phyloP scores from a whole-genome alignment of 495 filamentous ascomycete species.

The Achaetomiella virescens region DNA sequence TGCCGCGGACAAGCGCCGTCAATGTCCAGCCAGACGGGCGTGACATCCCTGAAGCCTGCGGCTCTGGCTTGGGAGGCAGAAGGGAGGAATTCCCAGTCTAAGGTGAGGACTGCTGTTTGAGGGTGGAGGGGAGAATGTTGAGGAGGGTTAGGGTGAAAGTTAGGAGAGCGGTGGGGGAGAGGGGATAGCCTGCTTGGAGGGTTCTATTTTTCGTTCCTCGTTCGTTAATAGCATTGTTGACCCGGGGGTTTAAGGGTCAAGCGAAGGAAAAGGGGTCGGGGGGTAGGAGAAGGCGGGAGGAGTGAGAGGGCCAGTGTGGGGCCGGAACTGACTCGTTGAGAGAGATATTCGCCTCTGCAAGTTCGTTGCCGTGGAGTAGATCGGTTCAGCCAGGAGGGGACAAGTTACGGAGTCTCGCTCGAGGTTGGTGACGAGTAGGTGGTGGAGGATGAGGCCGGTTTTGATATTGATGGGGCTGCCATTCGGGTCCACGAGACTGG shows the following conservation, averaged over 20 bases:
- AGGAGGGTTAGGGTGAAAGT: conserved; percentile 22
- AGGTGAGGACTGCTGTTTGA: conserved; percentile 17
- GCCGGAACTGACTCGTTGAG: conserved; percentile 16
- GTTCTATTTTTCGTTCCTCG: conserved; percentile 10
- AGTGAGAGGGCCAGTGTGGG: too few species aligned
- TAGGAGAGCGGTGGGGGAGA: conserved; percentile 11
- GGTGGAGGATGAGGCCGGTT: conserved; percentile 24
- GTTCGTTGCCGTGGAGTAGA: conserved; percentile 25
- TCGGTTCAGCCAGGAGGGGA: neutral
- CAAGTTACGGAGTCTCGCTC: conserved; percentile 8
- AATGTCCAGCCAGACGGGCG: conserved; percentile 25
- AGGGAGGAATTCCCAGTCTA: conserved; percentile 28
- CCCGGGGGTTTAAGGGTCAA: neutral
- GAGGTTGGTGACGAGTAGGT: conserved; percentile 18
- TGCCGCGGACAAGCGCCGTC: conserved; percentile 16
- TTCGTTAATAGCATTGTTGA: neutral
- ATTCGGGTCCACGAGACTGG: conserved; percentile 23
- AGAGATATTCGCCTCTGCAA: conserved; percentile 13
- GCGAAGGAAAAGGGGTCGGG: neutral
- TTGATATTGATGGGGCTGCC: conserved; percentile 24
- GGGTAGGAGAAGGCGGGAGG: neutral
- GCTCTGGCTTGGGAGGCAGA: neutral
- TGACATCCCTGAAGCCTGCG: conserved; percentile 12
- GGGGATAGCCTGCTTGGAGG: conserved; percentile 21
- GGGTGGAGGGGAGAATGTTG: conserved; percentile 12